Percentiles rank a stretch among this genome's conserved stretches.
These are phyloP conservation scores for Coemansia sp. DNA, from an alignment of 192 early-diverging fungal genomes.

Conservation along the genomic window DNA sequence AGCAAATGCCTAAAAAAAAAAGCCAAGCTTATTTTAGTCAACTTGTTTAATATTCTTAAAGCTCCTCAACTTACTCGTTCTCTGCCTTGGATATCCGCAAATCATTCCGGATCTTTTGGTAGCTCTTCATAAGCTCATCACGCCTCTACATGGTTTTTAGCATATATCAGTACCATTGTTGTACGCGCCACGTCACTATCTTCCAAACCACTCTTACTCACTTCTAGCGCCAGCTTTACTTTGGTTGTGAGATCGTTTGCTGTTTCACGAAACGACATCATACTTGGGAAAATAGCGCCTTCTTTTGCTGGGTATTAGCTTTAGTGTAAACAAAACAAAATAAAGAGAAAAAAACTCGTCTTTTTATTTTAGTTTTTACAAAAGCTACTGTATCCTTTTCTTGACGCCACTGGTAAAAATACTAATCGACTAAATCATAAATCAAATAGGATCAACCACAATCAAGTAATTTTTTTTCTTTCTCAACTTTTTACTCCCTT, in stretches of 20 bases:
- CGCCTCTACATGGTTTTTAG: slow-evolving; percentile 32
- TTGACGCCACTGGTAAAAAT: too few relatives aligned
- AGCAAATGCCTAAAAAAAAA: slow-evolving; percentile 40
- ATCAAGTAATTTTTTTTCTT: not conserved
- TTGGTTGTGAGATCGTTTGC: slow-evolving; percentile 43
- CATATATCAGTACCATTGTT: not conserved
- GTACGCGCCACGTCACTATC: slow-evolving; percentile 1
- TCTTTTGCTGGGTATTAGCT: not conserved
- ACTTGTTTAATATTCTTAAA: not conserved
- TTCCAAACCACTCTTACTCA: slow-evolving; percentile 11
- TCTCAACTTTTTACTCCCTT: not conserved
- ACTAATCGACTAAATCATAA: too few relatives aligned
- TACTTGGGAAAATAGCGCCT: not conserved
- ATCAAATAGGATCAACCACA: not conserved
- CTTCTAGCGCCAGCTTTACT: slow-evolving; percentile 48
- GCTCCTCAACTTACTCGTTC: slow-evolving; percentile 37
- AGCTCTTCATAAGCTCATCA: slow-evolving; percentile 35
- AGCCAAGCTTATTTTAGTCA: not conserved
- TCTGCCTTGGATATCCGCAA: slow-evolving; percentile 33
- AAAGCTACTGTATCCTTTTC: not conserved
- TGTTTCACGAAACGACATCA: slow-evolving; percentile 44
- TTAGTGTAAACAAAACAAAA: slow-evolving; percentile 2
- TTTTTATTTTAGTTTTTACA: too few relatives aligned
- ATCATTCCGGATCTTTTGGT: slow-evolving; percentile 20
- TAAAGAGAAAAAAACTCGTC: not conserved